Evolutionary conservation across 139 green algal genomes (phyloP), one percentile per base, ranked within the genome.

Genomic region (Chlorella ohadii): DNA sequence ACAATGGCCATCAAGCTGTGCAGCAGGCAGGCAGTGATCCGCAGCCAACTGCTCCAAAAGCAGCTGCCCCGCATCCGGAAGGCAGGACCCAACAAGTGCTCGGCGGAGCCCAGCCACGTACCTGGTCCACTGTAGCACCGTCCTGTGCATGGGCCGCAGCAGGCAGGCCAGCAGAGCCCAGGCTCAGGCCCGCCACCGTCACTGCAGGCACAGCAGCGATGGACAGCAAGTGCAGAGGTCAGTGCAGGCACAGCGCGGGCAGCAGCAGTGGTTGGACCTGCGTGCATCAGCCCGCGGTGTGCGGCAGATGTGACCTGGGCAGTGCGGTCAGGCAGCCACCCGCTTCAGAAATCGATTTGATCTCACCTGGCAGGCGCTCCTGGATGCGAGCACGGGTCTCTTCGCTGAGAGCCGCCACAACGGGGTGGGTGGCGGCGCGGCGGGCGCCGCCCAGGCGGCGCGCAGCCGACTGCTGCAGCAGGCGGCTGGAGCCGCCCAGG

Each of bases 341-440:
- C n/a, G n/a, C n/a, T n/a, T n/a, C n/a, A n/a, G n/a, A n/a, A n/a
- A n/a, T n/a, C n/a, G n/a, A n/a, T n/a, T n/a, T n/a, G n/a, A n/a
- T 27, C 75, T 82, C 78, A 84, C 78, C 78, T 51, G 78, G 78
- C 78, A 84, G 75, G 57, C 57, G 75, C 57, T 82, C 78, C 36
- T 72, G 59, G 51, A 56, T 39, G 33, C 34, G 56, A 22, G 36
- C 59, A 22, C 51, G 51, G 12, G 51, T 59, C 51, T 59, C 51
- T 13, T 59, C 51, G 51, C 51, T 59, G 9, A n/a, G 27, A 23
- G 64, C 63, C 4, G 51, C 78, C 78, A 65, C 78, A 20, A 65
- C 41, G 1, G 19, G 51, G 51, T 59, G 51, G 51, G 51, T 59
- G 51, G 51, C 51, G 51, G 51, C 64, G 4, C 55, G 73, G 7